Base-by-base conservation (phyloP, 495 filamentous ascomycete genomes). In the Neurospora sp. region DNA sequence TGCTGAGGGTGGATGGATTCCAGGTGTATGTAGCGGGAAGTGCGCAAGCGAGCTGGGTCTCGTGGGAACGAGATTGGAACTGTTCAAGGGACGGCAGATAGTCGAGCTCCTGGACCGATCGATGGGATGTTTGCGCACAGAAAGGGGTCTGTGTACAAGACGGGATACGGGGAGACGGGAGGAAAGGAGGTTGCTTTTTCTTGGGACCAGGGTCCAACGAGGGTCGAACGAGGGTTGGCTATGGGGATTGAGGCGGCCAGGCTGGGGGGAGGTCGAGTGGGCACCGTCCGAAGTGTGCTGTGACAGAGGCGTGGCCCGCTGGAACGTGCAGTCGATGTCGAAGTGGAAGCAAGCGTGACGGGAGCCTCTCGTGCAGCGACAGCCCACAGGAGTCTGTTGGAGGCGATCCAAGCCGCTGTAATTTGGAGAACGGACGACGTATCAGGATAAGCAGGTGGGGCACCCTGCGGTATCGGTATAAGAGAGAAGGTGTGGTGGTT, bases 121-220 rank as follows among this genome's bases (percentile, higher is more conserved):
- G 54, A 66, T 66, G 54, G 54, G 54, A 62, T 59, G 20, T 59
- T 14, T 59, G 48, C 48, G 23, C 54, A 62, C 27, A 66, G 54
- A 66, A 66, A 66, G 54, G 27, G 54, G 54, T 66, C 14, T 66
- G 54, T 62, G 54, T 66, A 66, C 54, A 66, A 62, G 46, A 59
- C 48, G 46, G 46, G 46, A 54, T 54, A 54, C 46, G 46, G 44
- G 44, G 44, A 48, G 48, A 62, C 48, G 23, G 54, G 54, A 66
- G 31, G 70, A 71, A 69, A 48, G 73, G 44, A 62, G 72, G 70
- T 72, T 77, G 70, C 75, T 71, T 73, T 78, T 78, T 69, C 41
- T 71, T 35, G 71, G 72, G 73, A 75, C 71, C 39, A 74, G 74
- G 76, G 69, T 69, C 37, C 31, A n/a, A 70, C 69, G 54, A 69